A percentile compares a stretch with the other conserved stretches of the same genome.
phyloP scores from a whole-genome alignment of 2,329 filamentous ascomycete genomes.

The Botrytis sinoallii region DNA sequence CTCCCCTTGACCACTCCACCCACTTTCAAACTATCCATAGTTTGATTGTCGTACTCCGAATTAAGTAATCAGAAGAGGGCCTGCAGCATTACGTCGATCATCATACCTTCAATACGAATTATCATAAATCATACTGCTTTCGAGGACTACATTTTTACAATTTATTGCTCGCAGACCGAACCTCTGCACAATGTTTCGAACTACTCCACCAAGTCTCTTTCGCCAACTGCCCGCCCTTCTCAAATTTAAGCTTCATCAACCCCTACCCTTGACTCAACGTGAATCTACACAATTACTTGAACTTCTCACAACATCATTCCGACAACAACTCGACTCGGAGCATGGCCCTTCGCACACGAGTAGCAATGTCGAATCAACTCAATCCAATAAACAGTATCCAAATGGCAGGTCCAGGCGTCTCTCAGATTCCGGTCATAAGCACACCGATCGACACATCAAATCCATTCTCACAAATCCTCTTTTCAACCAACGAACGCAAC shows the following conservation, averaged over 20 bases:
- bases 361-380: not conserved
- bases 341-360: conserved; percentile 42
- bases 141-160: conserved; percentile 46
- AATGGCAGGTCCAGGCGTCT: conserved; percentile 24
- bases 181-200: conserved; percentile 46
- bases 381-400: not conserved
- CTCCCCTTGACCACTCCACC: not conserved
- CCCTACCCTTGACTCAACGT: conserved; percentile 51
- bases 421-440: conserved; percentile 24
- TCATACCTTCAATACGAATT: not conserved
- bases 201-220: conserved; percentile 46
- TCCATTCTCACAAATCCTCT: conserved; percentile 51
- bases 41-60: not conserved
- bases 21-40: not conserved
- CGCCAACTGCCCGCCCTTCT: conserved; percentile 45
- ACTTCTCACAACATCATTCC: conserved; percentile 61
- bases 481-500: conserved; percentile 34
- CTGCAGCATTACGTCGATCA: not conserved
- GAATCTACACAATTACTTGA: conserved; percentile 59
- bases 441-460: conserved; percentile 46
- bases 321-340: conserved; percentile 57
- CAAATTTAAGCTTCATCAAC: conserved; percentile 47
- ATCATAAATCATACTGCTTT: conserved; percentile 40
- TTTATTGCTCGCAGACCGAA: not conserved
- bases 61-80: not conserved